phyloP scores from a whole-genome alignment of 2,329 filamentous ascomycete species.

The Aspergillus fischeri region DNA sequence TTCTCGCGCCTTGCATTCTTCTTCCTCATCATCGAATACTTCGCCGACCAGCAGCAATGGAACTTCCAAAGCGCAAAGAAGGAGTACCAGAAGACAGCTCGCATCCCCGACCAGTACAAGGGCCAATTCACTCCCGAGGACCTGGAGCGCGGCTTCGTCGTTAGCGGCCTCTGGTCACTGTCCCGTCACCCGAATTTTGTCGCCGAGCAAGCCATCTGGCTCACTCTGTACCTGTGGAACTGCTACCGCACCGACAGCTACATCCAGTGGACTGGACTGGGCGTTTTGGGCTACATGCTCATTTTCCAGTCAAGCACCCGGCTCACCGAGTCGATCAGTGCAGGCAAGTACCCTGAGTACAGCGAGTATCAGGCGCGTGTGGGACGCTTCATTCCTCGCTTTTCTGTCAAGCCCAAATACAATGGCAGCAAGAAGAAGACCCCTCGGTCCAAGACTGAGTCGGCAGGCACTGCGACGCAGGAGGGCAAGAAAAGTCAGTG shows the following conservation, averaged over 20 bases:
- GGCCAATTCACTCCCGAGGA: constrained; percentile 62
- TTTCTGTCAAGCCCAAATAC: constrained; percentile 32
- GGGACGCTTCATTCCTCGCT: constrained; percentile 71
- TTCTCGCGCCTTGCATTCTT: constrained; percentile 54
- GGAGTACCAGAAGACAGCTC: constrained; percentile 67
- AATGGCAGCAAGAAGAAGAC: constrained; percentile 20
- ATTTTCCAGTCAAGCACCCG: constrained; percentile 88
- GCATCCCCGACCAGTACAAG: constrained; percentile 56
- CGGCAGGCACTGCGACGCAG: constrained; percentile 4
- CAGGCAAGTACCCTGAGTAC: constrained; percentile 85
- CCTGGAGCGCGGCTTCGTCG: constrained; percentile 84
- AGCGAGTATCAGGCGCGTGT: constrained; percentile 76
- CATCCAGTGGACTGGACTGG: constrained; percentile 74
- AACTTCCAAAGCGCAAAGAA: constrained; percentile 78
- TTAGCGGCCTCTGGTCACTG: constrained; percentile 78
- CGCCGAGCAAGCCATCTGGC: constrained; percentile 87
- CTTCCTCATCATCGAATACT: constrained; percentile 63
- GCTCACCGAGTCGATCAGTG: constrained; percentile 78
- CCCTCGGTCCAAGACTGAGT: constrained; percentile 8
- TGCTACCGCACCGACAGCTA: constrained; percentile 67
- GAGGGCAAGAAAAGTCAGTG: constrained; percentile 18
- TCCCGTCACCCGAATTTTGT: constrained; percentile 94
- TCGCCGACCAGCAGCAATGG: constrained; percentile 94
- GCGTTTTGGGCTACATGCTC: constrained; percentile 64
- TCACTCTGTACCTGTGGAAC: constrained; percentile 82